Conservation (phyloP, 352 stramenopile species). For the Globisporangium mamillatum region DNA sequence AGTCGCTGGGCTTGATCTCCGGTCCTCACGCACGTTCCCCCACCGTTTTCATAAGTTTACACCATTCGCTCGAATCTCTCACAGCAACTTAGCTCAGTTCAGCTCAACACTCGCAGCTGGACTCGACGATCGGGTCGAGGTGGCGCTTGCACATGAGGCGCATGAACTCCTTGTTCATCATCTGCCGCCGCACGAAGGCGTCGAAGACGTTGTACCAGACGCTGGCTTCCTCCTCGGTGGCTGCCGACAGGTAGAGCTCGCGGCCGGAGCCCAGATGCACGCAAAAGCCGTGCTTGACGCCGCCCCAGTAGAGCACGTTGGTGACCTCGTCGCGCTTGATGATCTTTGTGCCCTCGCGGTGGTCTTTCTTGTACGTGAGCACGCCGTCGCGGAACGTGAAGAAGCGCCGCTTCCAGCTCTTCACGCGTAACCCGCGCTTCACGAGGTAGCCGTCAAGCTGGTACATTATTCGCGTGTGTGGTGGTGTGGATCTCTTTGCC, state of each 20-base stretch:
- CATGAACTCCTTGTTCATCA: constrained; percentile 41
- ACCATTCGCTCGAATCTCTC: constrained; percentile 2
- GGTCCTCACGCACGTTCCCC: not conserved
- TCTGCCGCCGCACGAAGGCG: constrained; percentile 40
- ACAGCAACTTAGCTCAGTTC: not conserved
- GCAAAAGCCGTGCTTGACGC: constrained; percentile 55
- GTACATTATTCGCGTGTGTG: constrained; percentile 12
- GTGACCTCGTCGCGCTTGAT: constrained; percentile 49
- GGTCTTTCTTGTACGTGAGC: constrained; percentile 60
- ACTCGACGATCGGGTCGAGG: constrained; percentile 56
- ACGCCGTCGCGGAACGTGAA: constrained; percentile 63
- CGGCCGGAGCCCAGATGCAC: constrained; percentile 51
- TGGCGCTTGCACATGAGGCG: constrained; percentile 41
- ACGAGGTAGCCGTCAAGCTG: constrained; percentile 48
- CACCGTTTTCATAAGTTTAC: not conserved
- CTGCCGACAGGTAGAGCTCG: constrained; percentile 45
- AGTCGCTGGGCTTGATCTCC: not conserved
- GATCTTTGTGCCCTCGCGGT: constrained; percentile 37
- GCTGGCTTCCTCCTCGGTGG: constrained; percentile 46
- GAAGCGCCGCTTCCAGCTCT: constrained; percentile 68
- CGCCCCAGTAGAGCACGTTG: constrained; percentile 63
- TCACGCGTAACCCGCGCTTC: constrained; percentile 59
- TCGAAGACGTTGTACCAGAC: constrained; percentile 58
- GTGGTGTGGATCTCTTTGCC: not conserved
- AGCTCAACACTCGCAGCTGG: constrained; percentile 23